phyloP scores from a whole-genome alignment of 208 protist species.

The Trypanosoma cruzi region DNA sequence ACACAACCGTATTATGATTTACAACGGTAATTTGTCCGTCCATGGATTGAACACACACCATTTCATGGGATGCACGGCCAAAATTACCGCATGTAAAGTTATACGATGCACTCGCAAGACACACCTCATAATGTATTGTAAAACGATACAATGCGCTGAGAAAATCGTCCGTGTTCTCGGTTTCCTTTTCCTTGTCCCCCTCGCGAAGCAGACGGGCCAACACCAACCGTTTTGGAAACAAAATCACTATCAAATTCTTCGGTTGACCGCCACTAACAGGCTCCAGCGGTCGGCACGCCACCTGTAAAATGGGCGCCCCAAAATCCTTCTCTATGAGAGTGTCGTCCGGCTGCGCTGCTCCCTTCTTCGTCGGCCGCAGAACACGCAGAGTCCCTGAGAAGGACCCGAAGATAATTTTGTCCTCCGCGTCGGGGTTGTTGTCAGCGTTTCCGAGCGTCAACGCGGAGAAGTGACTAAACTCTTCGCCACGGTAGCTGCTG shows the following conservation, averaged over 20 bases:
- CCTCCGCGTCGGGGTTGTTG: constrained; percentile 43
- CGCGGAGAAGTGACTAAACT: constrained; percentile 65
- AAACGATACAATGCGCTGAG: constrained; percentile 45
- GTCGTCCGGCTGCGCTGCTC: constrained; percentile 59
- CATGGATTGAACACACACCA: constrained; percentile 93
- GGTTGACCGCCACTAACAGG: constrained; percentile 30
- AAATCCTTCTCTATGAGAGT: constrained; percentile 87
- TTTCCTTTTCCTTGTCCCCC: constrained; percentile 8
- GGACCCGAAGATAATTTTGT: constrained; percentile 82
- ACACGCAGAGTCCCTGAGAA: constrained; percentile 89
- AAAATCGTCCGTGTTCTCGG: background rate
- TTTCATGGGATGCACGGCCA: constrained; percentile 65
- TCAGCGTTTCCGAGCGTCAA: constrained; percentile 78
- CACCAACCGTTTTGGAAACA: constrained; percentile 78
- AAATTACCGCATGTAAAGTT: constrained; percentile 87
- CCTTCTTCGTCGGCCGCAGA: constrained; percentile 62
- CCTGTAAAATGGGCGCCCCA: constrained; percentile 85
- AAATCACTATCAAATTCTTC: constrained; percentile 72
- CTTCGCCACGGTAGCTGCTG: constrained; percentile 68
- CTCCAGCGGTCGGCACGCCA: constrained; percentile 78
- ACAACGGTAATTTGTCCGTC: constrained; percentile 87
- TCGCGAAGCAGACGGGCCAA: constrained; percentile 47
- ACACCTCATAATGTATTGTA: constrained; percentile 50
- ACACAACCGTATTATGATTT: constrained; percentile 83
- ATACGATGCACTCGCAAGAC: constrained; percentile 64